A percentile compares a stretch with the other conserved stretches of the same genome.
phyloP scores from a whole-genome alignment of 768 basidiomycete genomes.

The Mycena leptocephala region DNA sequence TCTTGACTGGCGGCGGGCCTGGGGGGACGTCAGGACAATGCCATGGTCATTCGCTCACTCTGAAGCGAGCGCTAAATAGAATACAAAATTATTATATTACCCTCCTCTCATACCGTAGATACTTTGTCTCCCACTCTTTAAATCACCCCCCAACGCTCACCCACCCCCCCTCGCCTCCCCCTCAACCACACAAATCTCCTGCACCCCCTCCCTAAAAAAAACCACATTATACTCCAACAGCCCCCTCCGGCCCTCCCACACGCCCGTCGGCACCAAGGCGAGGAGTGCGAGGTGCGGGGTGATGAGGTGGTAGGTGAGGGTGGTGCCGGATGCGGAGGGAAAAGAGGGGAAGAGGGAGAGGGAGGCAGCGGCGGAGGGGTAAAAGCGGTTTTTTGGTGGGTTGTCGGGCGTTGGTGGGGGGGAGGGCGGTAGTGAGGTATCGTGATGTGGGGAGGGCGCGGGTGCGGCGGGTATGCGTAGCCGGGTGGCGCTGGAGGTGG shows the following conservation, averaged over 20 bases:
- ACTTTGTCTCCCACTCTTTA: too few species aligned
- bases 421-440: too few species aligned
- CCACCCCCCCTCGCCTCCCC: slow-evolving; percentile 69
- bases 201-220: slow-evolving; percentile 86
- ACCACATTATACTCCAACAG: slow-evolving; percentile 91
- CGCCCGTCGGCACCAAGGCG: slow-evolving; percentile 80
- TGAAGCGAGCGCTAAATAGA: too few species aligned
- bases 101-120: too few species aligned
- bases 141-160: slow-evolving; percentile 52
- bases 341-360: too few species aligned
- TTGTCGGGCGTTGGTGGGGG: slow-evolving; percentile 33
- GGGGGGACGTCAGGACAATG: too few species aligned
- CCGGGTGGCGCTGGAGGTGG: slow-evolving; percentile 48
- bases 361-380: slow-evolving; percentile 79
- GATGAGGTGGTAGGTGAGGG: slow-evolving; percentile 89
- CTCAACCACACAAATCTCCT: slow-evolving; percentile 87
- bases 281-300: slow-evolving; percentile 81
- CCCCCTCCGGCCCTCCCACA: slow-evolving; percentile 82
- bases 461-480: slow-evolving; percentile 39
- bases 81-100: not conserved
- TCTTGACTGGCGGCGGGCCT: too few species aligned
- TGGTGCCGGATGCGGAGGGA: slow-evolving; percentile 75
- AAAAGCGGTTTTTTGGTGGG: slow-evolving; percentile 61
- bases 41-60: too few species aligned
- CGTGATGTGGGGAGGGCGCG: too few species aligned